Base-by-base conservation (phyloP, 371 early-diverging fungal genomes). In the Mucor piriformis region DNA sequence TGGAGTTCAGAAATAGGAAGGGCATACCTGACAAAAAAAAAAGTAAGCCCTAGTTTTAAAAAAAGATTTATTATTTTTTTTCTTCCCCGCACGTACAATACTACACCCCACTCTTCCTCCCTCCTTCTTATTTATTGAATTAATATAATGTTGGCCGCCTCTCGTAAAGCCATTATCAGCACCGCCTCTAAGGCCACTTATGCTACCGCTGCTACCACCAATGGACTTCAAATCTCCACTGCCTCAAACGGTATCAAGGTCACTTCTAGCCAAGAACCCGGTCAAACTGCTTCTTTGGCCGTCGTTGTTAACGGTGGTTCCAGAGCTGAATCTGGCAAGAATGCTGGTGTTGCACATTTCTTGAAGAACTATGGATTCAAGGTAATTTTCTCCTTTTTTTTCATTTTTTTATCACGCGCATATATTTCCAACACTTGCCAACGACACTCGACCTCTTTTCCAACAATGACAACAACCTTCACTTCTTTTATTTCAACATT, bases 341-440 rank as follows among this genome's bases (percentile, higher is more conserved):
- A 85, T 61, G 81, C 83, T 50, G 97, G 97, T 59, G 90, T 86
- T 23, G 90, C 96, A 37, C 95, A 96, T 79, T 90, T 85, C 61
- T 84, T 94, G 69, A 95, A 96, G 88, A 91, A 87, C 76, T 90
- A 89, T 63, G 90, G 94, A 35, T 91, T 96, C 85, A 92, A 94
- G 90, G 96, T 93, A 83, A 63, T 50, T 29, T 49, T 11, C 20
- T 34, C 18, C 1, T 0, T 42, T 16, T 16, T 34, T 35, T 34
- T 47, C 24, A 34, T 52, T 21, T 38, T 46, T 2, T 8, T 6
- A 18, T 2, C 42, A 24, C 46, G 13, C 46, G 46, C 46, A 46
- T 46, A 24, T 12, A 24, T 24, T 29, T 29, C 4, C 29, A 29
- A 29, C 29, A 29, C 29, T 6, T 29, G 8, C 29, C 4, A 29